Percentiles rank a stretch among this genome's conserved stretches.
Evolutionary conservation across 139 green algal genomes (phyloP).

Genomic region (Diplosphaera chodatii): DNA sequence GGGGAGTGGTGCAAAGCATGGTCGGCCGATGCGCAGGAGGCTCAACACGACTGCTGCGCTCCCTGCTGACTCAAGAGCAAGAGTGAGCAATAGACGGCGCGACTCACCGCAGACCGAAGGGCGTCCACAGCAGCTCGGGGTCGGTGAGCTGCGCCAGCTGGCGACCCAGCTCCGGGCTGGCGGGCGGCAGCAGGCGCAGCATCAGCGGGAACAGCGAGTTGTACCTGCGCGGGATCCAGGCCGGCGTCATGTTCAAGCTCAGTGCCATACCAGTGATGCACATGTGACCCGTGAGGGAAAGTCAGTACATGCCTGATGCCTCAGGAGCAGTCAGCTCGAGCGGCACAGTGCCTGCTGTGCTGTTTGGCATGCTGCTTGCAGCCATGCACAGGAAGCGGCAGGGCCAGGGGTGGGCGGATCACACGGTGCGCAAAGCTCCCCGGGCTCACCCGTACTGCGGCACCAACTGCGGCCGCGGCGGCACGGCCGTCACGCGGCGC

Average conservation of each 20-base stretch:
- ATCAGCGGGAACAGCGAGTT: conserved; percentile 88
- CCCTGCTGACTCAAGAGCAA: conserved; percentile 32
- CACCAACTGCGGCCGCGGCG: conserved; percentile 53
- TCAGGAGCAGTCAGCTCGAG: too few relatives aligned
- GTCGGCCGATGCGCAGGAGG: too few relatives aligned
- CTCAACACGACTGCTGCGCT: conserved; percentile 8
- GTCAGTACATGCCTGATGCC: too few relatives aligned
- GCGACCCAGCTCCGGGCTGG: conserved; percentile 35
- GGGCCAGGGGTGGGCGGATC: too few relatives aligned
- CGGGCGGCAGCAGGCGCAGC: conserved; percentile 68
- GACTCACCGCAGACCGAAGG: conserved; percentile 65
- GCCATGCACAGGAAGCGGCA: too few relatives aligned
- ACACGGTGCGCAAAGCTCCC: too few relatives aligned
- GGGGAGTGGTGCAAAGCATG: too few relatives aligned
- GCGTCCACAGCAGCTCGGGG: conserved; percentile 65
- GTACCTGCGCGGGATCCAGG: conserved; percentile 70
- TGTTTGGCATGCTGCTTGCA: too few relatives aligned
- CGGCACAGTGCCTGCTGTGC: background rate
- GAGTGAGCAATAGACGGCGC: conserved; percentile 71
- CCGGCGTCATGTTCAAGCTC: too few relatives aligned
- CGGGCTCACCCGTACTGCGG: conserved; percentile 61
- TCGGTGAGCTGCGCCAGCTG: conserved; percentile 58
- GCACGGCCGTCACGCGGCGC: background rate
- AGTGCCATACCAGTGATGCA: too few relatives aligned
- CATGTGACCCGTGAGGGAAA: too few relatives aligned